Conservation (phyloP, 1,284 basidiomycete genomes). For the Ceratobasidium sp. region DNA sequence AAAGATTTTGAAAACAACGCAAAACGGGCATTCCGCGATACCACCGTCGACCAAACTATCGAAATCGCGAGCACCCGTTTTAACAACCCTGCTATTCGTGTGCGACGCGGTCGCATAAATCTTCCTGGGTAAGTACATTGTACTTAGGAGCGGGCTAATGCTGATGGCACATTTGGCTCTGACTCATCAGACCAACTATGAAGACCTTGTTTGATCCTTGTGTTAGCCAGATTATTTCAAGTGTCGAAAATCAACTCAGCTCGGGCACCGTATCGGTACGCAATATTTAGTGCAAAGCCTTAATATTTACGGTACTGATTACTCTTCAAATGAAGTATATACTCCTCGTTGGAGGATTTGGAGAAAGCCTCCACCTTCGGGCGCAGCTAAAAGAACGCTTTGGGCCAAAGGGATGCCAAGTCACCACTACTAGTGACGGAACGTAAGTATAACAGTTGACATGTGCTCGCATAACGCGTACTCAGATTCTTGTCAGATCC, state of each 20-base stretch:
- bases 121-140: slow-evolving; percentile 13
- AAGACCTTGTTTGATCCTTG: slow-evolving; percentile 26
- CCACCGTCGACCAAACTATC: background rate
- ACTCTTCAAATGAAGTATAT: slow-evolving; percentile 27
- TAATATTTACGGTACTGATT: background rate
- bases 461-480: background rate
- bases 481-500: background rate
- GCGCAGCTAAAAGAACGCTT: slow-evolving; percentile 14
- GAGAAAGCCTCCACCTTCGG: slow-evolving; percentile 30
- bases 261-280: background rate
- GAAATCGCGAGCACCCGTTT: background rate
- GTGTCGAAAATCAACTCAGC: slow-evolving; percentile 11
- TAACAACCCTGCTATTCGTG: slow-evolving; percentile 10
- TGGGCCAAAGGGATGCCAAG: background rate
- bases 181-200: slow-evolving; percentile 1
- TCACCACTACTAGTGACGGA: slow-evolving; percentile 23
- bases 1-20: slow-evolving; percentile 40
- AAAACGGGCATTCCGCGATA: slow-evolving; percentile 29
- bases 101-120: slow-evolving; percentile 26
- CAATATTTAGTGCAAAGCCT: background rate
- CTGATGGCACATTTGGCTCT: background rate
- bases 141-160: background rate
- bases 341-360: slow-evolving; percentile 45
- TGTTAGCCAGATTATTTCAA: background rate
- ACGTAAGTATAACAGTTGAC: slow-evolving; percentile 16